Evolutionary conservation across 2,329 filamentous ascomycete species (phyloP), one percentile per base, ranked within the genome.

Genomic region (Alternaria ventricosa): DNA sequence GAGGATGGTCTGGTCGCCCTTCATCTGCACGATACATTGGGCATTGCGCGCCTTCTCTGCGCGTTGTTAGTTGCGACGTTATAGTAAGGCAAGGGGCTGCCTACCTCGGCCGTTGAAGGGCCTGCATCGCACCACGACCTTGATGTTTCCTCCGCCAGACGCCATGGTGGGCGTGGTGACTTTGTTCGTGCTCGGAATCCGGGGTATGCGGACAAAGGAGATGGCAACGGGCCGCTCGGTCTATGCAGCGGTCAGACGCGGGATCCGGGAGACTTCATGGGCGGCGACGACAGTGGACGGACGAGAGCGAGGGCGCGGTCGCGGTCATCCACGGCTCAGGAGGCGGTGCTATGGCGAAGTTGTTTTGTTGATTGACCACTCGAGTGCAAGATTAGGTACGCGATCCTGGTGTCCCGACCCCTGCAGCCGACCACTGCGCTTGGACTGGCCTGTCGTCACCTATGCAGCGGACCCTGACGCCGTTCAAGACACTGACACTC

Each of bases 11-110:
- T 99, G 96, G 82, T 88, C 89, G 71, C 88, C 92, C 85, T 96
- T 92, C 96, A 99, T 99, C 75, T 95, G 92, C 68, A 99, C 92
- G 75, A 99, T 96, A 85, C 94, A 97, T 94, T 92, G 94, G 87
- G 96, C 91, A 74, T 90, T 89, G 79, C 96, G 89, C 71, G 97
- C 95, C 78, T 91, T 90, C 87, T 97, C 93, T 97, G 78, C 65
- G 70, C 63, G n/a, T 30, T 18, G 61, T 78, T 50, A 79, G 72
- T 25, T 22, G 23, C 45, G 8, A 20, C 33, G 20, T 3, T 22
- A 6, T 53, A 7, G 13, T 10, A 28, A 30, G 5, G 20, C n/a
- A 18, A 33, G 49, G 13, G 11, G 43, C 41, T 28, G 47, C 70
- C 63, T 86, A 95, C 94, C 93, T 95, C 94, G 90, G 77, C 89